Evolutionary conservation across 805 yeast genomes (phyloP).

Genomic region (Pichia thaimueangensis): DNA sequence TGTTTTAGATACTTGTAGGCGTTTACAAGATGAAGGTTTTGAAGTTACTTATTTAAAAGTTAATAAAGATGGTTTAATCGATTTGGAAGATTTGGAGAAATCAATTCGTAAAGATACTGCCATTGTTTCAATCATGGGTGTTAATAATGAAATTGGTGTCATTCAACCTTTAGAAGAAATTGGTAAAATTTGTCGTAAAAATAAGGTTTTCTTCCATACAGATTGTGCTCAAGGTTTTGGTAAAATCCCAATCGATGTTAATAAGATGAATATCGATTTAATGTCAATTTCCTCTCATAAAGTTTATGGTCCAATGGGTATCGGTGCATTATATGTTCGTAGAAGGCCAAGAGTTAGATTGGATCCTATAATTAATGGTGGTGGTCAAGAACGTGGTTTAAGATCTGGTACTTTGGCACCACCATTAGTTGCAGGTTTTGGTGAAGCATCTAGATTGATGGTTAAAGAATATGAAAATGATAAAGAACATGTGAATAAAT

Average conservation of each 20-base stretch:
- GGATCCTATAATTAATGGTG: slow-evolving; percentile 92
- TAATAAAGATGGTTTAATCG: slow-evolving; percentile 68
- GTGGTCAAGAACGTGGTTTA: slow-evolving; percentile 98
- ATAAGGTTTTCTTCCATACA: slow-evolving; percentile 93
- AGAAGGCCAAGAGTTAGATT: slow-evolving; percentile 97
- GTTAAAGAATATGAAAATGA: slow-evolving; percentile 69
- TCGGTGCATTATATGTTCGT: slow-evolving; percentile 92
- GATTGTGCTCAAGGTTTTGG: slow-evolving; percentile 98
- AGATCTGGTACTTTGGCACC: slow-evolving; percentile 97
- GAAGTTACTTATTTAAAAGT: slow-evolving; percentile 94
- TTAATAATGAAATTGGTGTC: slow-evolving; percentile 96
- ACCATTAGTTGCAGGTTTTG: slow-evolving; percentile 92
- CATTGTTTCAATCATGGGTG: slow-evolving; percentile 91
- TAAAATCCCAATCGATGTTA: slow-evolving; percentile 86
- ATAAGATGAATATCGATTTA: slow-evolving; percentile 85
- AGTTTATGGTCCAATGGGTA: slow-evolving; percentile 96
- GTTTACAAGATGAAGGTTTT: slow-evolving; percentile 92
- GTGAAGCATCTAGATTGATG: slow-evolving; percentile 92
- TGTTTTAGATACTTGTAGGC: slow-evolving; percentile 94
- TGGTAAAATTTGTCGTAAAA: slow-evolving; percentile 75
- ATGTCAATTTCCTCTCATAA: slow-evolving; percentile 94
- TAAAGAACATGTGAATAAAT: slow-evolving; percentile 55
- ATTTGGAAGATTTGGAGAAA: slow-evolving; percentile 67
- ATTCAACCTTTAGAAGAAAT: slow-evolving; percentile 94
- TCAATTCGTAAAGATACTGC: slow-evolving; percentile 89